Base-by-base conservation (phyloP, 2,329 filamentous ascomycete genomes). In the Botryosphaeria dothidea region DNA sequence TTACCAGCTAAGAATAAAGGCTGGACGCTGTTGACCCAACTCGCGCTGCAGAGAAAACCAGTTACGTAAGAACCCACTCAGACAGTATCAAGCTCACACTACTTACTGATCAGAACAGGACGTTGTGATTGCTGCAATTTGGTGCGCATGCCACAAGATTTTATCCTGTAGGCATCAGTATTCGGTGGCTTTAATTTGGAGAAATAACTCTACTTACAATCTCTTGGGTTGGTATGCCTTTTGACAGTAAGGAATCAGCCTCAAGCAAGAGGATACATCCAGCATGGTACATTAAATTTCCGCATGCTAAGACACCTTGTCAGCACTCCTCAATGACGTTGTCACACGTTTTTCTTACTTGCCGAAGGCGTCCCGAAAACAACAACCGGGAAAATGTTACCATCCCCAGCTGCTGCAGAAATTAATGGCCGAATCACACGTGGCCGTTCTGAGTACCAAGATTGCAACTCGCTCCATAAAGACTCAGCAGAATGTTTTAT, bases 1-100 rank as follows among this genome's bases (percentile, higher is more conserved):
- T 31, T 41, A n/a, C 54, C 54, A 4, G 56, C 38, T 7, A 60
- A 27, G 38, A 29, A 60, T 3, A 60, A 25, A 5, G 56, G 56
- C 38, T 60, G 56, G 11, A 60, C 15, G 2, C 25, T 17, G 38
- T 60, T 60, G 4, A 61, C 57, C 57, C 57, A 61, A n/a, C 48
- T 61, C 6, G 27, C 57, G 27, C 57, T 61, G 13, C n/a, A n/a
- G n/a, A n/a, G n/a, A n/a, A n/a, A n/a, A n/a, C n/a, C 8, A 27
- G n/a, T n/a, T n/a, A n/a, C n/a, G n/a, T n/a, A n/a, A n/a, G n/a
- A n/a, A n/a, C n/a, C n/a, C n/a, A n/a, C n/a, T n/a, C n/a, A n/a
- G n/a, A n/a, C n/a, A 38, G 13, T 34, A 17, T 19, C 27, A 54
- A 9, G 17, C 5, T 34, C 27, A 29, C 25, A 34, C 13, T 31